Conservation (phyloP, 805 yeast genomes). For the Zygoascus bituminiphila region DNA sequence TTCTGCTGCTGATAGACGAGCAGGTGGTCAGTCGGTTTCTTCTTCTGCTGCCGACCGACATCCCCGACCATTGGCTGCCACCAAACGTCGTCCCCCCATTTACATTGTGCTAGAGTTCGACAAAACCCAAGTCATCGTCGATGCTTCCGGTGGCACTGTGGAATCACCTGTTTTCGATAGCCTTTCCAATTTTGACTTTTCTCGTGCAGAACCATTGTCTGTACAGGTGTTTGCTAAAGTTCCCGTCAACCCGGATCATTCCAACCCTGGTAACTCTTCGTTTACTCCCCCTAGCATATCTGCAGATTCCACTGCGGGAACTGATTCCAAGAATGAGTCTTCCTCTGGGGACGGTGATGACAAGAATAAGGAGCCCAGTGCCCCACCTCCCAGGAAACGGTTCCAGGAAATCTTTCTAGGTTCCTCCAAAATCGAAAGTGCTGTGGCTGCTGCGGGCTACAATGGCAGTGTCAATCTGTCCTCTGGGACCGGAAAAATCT, state of each 20-base stretch:
- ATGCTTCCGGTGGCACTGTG: constrained; percentile 78
- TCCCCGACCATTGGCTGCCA: constrained; percentile 3
- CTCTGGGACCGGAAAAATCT: constrained; percentile 27
- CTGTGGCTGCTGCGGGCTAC: constrained; percentile 7
- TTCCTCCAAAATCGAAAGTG: constrained; percentile 46
- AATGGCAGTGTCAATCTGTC: constrained; percentile 18
- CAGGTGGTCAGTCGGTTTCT: neutral
- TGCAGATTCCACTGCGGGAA: neutral
- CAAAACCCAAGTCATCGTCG: constrained; percentile 82
- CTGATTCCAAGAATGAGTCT: neutral
- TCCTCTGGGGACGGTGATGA: neutral
- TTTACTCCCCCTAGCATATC: constrained; percentile 7
- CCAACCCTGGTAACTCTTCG: constrained; percentile 4
- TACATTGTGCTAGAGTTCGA: constrained; percentile 90
- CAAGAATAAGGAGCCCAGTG: neutral
- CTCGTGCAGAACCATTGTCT: constrained; percentile 55
- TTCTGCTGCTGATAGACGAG: constrained; percentile 3
- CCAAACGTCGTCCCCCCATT: constrained; percentile 42
- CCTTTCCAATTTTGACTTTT: constrained; percentile 85
- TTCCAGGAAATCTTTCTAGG: constrained; percentile 69
- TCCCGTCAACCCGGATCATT: constrained; percentile 26
- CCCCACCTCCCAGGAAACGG: constrained; percentile 18
- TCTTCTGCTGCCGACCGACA: constrained; percentile 41
- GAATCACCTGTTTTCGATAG: constrained; percentile 77
- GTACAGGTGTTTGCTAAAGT: constrained; percentile 73